These are phyloP conservation scores for Globisporangium cylindrosporum DNA, from an alignment of 352 stramenopile genomes.

Conservation along the genomic window DNA sequence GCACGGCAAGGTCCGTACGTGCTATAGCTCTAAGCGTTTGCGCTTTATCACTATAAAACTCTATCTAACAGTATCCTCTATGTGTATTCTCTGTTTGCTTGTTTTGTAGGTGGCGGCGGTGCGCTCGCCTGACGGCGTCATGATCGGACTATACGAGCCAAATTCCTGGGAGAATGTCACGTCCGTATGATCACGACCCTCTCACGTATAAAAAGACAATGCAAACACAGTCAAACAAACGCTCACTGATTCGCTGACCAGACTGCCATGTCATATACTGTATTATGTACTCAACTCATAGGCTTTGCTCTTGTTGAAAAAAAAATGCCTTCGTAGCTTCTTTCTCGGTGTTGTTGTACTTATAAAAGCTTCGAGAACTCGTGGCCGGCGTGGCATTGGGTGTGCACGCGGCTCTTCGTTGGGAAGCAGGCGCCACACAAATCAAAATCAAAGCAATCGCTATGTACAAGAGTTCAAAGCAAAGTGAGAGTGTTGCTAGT, in stretches of 20 bases:
- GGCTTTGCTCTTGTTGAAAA: background rate
- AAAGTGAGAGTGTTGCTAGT: background rate
- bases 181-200: constrained; percentile 25
- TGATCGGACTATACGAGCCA: constrained; percentile 91
- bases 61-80: too few species aligned
- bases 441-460: constrained; percentile 38
- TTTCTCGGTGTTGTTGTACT: background rate
- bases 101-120: constrained; percentile 69
- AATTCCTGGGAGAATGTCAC: constrained; percentile 87
- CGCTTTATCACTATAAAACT: background rate
- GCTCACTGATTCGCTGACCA: background rate
- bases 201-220: background rate
- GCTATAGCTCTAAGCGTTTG: background rate
- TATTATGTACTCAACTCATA: background rate
- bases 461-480: constrained; percentile 7
- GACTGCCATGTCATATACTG: background rate
- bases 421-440: constrained; percentile 23
- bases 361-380: constrained; percentile 12
- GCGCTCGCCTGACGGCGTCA: constrained; percentile 87
- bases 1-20: constrained; percentile 68
- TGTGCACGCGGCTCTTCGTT: background rate
- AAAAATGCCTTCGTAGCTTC: background rate
- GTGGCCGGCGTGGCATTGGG: constrained; percentile 1
- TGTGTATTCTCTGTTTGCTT: background rate
- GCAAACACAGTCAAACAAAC: background rate